A percentile compares a stretch with the other conserved stretches of the same genome.
phyloP scores from a whole-genome alignment of 2,329 filamentous ascomycete genomes.

The Bipolaris cookei region DNA sequence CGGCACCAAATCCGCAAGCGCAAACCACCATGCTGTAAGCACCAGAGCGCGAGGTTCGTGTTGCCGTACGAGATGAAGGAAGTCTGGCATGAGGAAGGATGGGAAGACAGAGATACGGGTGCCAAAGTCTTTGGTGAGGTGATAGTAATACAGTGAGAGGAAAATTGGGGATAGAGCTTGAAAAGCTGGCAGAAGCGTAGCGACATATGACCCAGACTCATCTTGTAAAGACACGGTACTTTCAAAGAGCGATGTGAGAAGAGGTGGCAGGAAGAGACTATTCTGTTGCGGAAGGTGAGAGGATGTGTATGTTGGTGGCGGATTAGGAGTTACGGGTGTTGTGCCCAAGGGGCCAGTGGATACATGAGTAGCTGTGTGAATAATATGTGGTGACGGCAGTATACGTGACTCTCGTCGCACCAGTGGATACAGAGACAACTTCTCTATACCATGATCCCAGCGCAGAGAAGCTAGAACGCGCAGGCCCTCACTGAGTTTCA shows the following conservation, averaged over 20 bases:
- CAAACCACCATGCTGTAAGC: constrained; percentile 40
- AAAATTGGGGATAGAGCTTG: constrained; percentile 44
- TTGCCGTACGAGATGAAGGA: constrained; percentile 29
- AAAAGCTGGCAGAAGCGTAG: constrained; percentile 34
- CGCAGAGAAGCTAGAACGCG: constrained; percentile 38
- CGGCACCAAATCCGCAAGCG: constrained; percentile 32
- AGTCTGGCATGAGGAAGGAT: constrained; percentile 41
- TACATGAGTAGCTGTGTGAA: constrained; percentile 15
- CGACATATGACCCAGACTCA: constrained; percentile 16
- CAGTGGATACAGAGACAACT: constrained; percentile 38
- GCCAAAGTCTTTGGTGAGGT: constrained; percentile 37
- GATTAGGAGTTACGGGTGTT: constrained; percentile 35
- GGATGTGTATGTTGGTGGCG: constrained; percentile 31
- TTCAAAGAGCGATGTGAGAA: constrained; percentile 32
- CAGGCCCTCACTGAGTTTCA: constrained; percentile 42
- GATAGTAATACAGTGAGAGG: constrained; percentile 42
- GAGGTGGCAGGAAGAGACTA: constrained; percentile 39
- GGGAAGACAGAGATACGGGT: constrained; percentile 38
- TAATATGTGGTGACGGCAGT: constrained; percentile 37
- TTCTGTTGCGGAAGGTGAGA: constrained; percentile 7
- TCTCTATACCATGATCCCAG: constrained; percentile 42
- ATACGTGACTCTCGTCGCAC: constrained; percentile 37
- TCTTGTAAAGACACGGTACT: constrained; percentile 25
- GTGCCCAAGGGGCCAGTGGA: constrained; percentile 19
- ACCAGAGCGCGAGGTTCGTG: constrained; percentile 37